These are phyloP conservation scores for Ophiobolus disseminans DNA, from an alignment of 2,329 filamentous ascomycete genomes.

Conservation along the genomic window DNA sequence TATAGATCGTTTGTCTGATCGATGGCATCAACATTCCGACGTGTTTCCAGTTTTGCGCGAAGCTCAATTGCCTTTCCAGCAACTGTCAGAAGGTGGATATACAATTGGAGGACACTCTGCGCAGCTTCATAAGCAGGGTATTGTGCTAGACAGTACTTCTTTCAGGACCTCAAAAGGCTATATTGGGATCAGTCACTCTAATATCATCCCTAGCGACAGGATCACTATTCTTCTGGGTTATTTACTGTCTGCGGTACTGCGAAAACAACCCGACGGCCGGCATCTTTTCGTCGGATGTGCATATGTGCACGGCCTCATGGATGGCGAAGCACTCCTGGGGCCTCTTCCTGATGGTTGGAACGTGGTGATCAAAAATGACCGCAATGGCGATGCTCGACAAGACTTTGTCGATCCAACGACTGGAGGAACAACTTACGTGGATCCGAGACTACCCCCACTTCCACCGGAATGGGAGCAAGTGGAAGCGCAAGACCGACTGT, in stretches of 20 bases:
- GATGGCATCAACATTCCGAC: neutral
- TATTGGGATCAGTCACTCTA: neutral
- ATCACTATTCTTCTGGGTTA: conserved; percentile 1
- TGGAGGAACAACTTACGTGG: neutral
- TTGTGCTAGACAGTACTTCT: neutral
- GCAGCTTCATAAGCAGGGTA: neutral
- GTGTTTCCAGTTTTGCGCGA: neutral
- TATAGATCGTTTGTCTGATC: neutral
- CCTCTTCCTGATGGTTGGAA: neutral
- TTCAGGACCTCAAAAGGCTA: conserved; percentile 3
- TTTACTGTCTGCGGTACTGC: neutral
- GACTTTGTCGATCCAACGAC: neutral
- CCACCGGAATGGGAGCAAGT: neutral
- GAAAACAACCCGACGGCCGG: neutral
- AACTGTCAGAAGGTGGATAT: neutral
- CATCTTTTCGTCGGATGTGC: conserved; percentile 2
- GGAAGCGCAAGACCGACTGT: neutral
- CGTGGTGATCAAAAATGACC: neutral
- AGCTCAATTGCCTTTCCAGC: neutral
- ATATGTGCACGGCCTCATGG: conserved; percentile 8
- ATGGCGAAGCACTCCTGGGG: conserved; percentile 6
- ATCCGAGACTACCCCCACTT: conserved; percentile 4
- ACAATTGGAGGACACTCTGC: neutral
- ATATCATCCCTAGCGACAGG: neutral
- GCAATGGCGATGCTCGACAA: neutral